Percentiles rank a stretch among this genome's conserved stretches.
Evolutionary conservation across 768 basidiomycete genomes (phyloP).

Genomic region (Clitopilus passeckerianus): DNA sequence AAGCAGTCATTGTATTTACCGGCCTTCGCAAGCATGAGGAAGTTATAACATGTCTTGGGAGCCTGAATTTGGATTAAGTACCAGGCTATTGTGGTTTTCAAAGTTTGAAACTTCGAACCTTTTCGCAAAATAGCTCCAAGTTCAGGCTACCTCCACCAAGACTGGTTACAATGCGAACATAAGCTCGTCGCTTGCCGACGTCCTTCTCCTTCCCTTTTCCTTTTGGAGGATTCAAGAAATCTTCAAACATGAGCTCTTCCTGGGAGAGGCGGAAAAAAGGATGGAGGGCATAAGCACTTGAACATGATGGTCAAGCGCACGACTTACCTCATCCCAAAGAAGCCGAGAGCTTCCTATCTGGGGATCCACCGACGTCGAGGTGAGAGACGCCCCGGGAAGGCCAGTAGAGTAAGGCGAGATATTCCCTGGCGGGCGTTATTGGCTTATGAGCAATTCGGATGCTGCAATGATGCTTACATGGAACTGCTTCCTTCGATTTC

Average conservation of each 20-base stretch:
- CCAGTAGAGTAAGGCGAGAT: constrained; percentile 90
- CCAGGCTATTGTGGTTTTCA: no score
- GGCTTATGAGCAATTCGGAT: neutral
- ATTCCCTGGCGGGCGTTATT: constrained; percentile 57
- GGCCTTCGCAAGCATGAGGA: constrained; percentile 84
- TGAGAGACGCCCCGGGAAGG: constrained; percentile 86
- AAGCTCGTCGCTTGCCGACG: constrained; percentile 85
- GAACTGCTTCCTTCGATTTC: constrained; percentile 52
- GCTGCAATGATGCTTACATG: constrained; percentile 49
- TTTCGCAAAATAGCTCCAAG: constrained; percentile 84
- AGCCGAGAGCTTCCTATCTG: constrained; percentile 66
- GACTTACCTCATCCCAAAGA: constrained; percentile 85
- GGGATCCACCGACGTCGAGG: constrained; percentile 87
- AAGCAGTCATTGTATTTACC: constrained; percentile 88
- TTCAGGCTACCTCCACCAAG: constrained; percentile 84
- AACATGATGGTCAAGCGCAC: neutral
- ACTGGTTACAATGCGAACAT: constrained; percentile 93
- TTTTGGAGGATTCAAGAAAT: constrained; percentile 73
- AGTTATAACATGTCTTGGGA: constrained; percentile 98
- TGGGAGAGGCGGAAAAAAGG: constrained; percentile 15
- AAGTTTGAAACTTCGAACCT: constrained; percentile 38
- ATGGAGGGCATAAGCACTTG: neutral
- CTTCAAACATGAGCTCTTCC: constrained; percentile 99
- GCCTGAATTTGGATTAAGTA: constrained; percentile 44
- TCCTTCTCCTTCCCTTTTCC: constrained; percentile 94